A percentile compares a stretch with the other conserved stretches of the same genome.
phyloP scores from a whole-genome alignment of 2,329 filamentous ascomycete species.

The Chaetoscypha palmicola region DNA sequence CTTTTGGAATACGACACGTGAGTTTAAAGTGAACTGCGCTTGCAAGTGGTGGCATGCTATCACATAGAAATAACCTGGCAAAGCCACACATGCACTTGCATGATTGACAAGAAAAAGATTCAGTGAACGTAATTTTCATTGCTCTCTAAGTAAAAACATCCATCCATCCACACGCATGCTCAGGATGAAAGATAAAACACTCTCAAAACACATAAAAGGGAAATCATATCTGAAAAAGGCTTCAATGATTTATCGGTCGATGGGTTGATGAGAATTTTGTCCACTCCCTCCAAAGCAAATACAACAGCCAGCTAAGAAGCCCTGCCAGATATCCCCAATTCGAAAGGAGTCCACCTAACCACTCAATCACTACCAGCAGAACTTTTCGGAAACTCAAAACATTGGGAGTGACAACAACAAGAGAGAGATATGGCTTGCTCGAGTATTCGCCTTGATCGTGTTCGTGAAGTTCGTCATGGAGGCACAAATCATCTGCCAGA shows the following conservation, averaged over 20 bases:
- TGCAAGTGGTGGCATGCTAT: too few relatives aligned
- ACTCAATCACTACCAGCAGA: slow-evolving; percentile 29
- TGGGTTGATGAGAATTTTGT: slow-evolving; percentile 28
- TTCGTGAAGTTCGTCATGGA: slow-evolving; percentile 31
- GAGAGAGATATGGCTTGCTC: slow-evolving; percentile 23
- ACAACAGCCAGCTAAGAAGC: slow-evolving; percentile 26
- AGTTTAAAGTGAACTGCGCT: too few relatives aligned
- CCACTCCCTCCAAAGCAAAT: slow-evolving; percentile 25
- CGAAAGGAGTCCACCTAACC: slow-evolving; percentile 27
- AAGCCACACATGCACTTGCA: too few relatives aligned
- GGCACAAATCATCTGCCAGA: slow-evolving; percentile 25
- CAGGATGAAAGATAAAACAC: slow-evolving; percentile 18
- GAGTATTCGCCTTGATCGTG: slow-evolving; percentile 29
- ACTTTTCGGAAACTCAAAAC: slow-evolving; percentile 31
- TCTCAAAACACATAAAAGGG: slow-evolving; percentile 17
- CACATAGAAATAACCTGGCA: too few relatives aligned
- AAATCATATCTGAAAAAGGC: slow-evolving; percentile 22
- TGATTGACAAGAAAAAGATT: too few relatives aligned
- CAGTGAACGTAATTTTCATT: slow-evolving; percentile 16
- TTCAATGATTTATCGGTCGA: slow-evolving; percentile 28
- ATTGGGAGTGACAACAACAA: slow-evolving; percentile 27
- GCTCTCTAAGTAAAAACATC: slow-evolving; percentile 20
- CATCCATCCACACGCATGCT: slow-evolving; percentile 15
- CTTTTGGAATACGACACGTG: too few relatives aligned
- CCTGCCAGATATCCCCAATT: slow-evolving; percentile 24